Evolutionary conservation across 441 rosid species (phyloP), one percentile per base, ranked within the genome.

Genomic region (Pelargonium cotyledonis): DNA sequence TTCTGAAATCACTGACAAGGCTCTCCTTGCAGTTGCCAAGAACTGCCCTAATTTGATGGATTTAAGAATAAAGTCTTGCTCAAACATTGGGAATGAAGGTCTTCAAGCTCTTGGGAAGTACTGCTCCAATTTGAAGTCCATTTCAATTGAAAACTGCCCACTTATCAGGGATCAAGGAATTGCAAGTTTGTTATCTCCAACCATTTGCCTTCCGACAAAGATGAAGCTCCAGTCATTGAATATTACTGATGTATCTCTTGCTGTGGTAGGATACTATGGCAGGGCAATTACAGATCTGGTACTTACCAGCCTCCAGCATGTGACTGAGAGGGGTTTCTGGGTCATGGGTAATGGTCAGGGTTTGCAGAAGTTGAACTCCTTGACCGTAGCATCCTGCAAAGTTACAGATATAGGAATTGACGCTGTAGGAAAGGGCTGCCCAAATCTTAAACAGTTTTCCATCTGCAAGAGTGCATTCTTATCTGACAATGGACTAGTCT

Each of bases 271-370:
- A 44, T 90, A 88, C 77, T 95, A 90, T 55, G 98, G 99, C 43
- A 80, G 82, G 78, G 75, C 79, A 21, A 73, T 92, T 71, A 81
- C 92, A 8, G 84, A 76, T 79, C 88, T 95, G 49, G 73, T 77
- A 62, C 91, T 95, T 64, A 72, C 71, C 67, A 83, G 86, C 70
- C 96, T 95, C 61, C 88, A 82, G 72, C 79, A 87, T 68, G 93
- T 88, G 66, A 92, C 83, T 9, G 97, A 92, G 87, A 95, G 81
- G 81, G 99, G 99, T 47, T 92, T 95, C 74, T 92, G 99, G 98
- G 97, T 90, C 66, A 92, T 95, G 99, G 99, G 97, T 8, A 95
- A 89, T 72, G 91, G 91, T 14, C 84, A 72, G 58, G 96, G 97
- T 65, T 75, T 95, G 78, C 79, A 85, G 74, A 88, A 84, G 57